Evolutionary conservation across 139 green algal genomes (phyloP), one percentile per base, ranked within the genome.

Genomic region (Zygnema circumcarinatum): DNA sequence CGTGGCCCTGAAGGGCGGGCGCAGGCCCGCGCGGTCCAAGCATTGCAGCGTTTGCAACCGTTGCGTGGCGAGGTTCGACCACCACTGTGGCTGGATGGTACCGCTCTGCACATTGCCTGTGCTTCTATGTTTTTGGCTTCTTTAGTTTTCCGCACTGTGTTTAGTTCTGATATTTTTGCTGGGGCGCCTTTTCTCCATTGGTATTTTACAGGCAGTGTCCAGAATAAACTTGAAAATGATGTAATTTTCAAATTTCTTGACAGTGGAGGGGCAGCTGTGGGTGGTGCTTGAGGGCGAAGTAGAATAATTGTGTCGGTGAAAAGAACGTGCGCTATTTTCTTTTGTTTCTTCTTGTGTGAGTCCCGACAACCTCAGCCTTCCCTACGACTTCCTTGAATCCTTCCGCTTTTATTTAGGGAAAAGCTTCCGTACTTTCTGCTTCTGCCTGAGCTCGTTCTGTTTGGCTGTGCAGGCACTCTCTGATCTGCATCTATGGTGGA

Each of bases 11-110:
- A 40, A 41, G 81, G 67, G 25, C 2, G 82, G 21, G 36, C 21
- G 54, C 85, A 86, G 85, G 35, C 85, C 85, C 20, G 53, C 85
- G 16, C 54, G 85, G 2, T 84, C 85, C 16, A 90, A 90, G 76
- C 85, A 90, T 38, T 90, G 85, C 56, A 81, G 67, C 32, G 67
- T 87, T 21, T 92, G 88, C 75, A 42, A 86, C 76, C 83, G 88
- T 25, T 92, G 88, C 47, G 76, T 92, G 11, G 56, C 75, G 20
- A 42, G 88, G 40, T 91, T 91, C 62, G 88, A 92, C 78, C 88
- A 92, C 85, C 88, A 92, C 76, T 92, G 88, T 41, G 80, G 36
- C 11, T 92, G 88, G 88, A 74, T 92, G 83, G 92, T 90, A 83
- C 33, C 2, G 29, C 74, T n/a, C 3, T n/a, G 7, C 31, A 2